Percentiles rank a stretch among this genome's conserved stretches.
Evolutionary conservation across 2,329 filamentous ascomycete species (phyloP).

Genomic region (Cordyceps fumosorosea): DNA sequence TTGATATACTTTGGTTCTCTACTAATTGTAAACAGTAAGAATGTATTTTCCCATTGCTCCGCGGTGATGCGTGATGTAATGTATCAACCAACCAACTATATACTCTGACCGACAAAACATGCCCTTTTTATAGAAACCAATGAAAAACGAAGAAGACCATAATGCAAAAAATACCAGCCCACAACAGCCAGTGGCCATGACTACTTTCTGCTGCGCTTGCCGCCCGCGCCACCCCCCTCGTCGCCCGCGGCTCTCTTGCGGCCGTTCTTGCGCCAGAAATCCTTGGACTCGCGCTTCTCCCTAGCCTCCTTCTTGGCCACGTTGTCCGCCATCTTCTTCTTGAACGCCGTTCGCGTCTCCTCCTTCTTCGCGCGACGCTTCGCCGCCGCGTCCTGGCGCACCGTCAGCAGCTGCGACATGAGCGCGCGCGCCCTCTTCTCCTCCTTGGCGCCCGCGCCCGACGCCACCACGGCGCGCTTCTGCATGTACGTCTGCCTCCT

Average conservation of each 20-base stretch:
- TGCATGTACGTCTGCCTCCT: slow-evolving; percentile 82
- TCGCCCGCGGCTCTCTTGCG: slow-evolving; percentile 52
- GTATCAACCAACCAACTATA: background rate
- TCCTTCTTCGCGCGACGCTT: slow-evolving; percentile 83
- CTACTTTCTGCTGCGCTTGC: slow-evolving; percentile 24
- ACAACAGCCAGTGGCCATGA: background rate
- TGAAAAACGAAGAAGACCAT: background rate
- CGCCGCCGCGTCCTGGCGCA: slow-evolving; percentile 84
- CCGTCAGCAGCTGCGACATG: slow-evolving; percentile 86
- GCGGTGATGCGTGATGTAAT: slow-evolving; percentile 6
- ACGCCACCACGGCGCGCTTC: slow-evolving; percentile 84
- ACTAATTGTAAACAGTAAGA: background rate
- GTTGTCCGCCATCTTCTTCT: slow-evolving; percentile 74
- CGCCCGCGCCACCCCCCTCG: slow-evolving; percentile 30
- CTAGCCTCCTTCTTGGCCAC: slow-evolving; percentile 78
- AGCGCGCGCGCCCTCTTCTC: slow-evolving; percentile 84
- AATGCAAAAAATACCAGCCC: slow-evolving; percentile 1
- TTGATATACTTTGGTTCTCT: background rate
- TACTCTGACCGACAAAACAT: background rate
- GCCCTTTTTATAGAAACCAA: background rate
- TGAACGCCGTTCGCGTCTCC: slow-evolving; percentile 71
- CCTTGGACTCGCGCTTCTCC: slow-evolving; percentile 86
- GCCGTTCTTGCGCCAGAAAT: slow-evolving; percentile 88
- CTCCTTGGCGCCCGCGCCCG: slow-evolving; percentile 63
- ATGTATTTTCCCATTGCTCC: slow-evolving; percentile 7